Conservation (phyloP, 768 basidiomycete species). For the Suillus americanus region DNA sequence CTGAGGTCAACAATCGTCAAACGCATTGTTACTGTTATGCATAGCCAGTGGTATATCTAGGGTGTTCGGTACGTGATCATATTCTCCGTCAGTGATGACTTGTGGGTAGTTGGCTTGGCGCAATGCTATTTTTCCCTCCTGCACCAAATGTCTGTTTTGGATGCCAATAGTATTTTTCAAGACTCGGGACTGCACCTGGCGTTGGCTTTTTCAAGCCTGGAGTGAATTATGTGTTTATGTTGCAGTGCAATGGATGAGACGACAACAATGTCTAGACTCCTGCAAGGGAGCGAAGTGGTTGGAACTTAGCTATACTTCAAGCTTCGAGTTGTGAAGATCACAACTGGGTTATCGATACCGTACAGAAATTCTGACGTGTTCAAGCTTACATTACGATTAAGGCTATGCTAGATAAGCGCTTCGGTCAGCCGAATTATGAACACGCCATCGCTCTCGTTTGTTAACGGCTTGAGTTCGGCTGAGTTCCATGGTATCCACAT, state of each 20-base stretch:
- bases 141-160: background rate
- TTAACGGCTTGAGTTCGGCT: background rate
- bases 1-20: background rate
- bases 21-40: background rate
- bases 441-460: background rate
- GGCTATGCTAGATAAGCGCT: background rate
- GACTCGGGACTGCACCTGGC: background rate
- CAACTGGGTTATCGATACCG: background rate
- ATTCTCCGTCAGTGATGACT: background rate
- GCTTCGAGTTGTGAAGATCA: background rate
- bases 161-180: background rate
- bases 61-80: background rate
- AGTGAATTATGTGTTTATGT: background rate
- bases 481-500: constrained; percentile 8
- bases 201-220: background rate
- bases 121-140: background rate
- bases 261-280: background rate
- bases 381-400: background rate
- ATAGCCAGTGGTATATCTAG: background rate
- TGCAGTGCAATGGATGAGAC: background rate
- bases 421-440: background rate
- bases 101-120: background rate
- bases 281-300: background rate
- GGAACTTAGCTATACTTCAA: background rate
- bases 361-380: background rate